These are phyloP conservation scores for Phycomyces blakesleeanus DNA, from an alignment of 192 early-diverging fungal species.

Conservation along the genomic window DNA sequence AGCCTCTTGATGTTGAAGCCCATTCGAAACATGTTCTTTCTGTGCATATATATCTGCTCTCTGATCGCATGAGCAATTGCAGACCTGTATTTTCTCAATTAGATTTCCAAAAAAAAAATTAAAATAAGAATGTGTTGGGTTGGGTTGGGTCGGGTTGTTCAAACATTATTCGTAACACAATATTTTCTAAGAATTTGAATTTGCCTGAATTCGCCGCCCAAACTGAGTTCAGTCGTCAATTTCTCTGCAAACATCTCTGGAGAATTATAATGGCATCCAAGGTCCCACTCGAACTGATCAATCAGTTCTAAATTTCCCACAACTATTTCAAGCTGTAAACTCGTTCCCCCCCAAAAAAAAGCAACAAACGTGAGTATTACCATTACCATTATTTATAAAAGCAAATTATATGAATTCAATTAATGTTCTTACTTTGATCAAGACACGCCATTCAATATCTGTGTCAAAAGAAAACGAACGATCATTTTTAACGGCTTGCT, in stretches of 20 bases:
- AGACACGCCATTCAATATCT: not conserved
- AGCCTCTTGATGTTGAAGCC: conserved; percentile 70
- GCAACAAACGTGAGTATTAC: too few species aligned
- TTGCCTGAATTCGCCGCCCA: conserved; percentile 85
- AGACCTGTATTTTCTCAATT: conserved; percentile 46
- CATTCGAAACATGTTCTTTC: conserved; percentile 78
- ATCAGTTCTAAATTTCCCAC: conserved; percentile 78
- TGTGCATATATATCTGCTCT: conserved; percentile 85
- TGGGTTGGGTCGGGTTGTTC: not conserved
- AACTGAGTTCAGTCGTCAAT: conserved; percentile 68
- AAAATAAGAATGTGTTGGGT: too few species aligned
- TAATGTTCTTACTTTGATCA: conserved; percentile 12
- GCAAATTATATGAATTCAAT: conserved; percentile 2
- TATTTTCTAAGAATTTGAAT: not conserved
- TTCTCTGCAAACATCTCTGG: conserved; percentile 86
- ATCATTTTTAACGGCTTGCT: not conserved
- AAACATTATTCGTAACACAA: not conserved
- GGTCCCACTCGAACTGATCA: conserved; percentile 97
- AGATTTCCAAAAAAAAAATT: not conserved
- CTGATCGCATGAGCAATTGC: conserved; percentile 89
- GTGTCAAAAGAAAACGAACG: not conserved
- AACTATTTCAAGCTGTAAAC: conserved; percentile 80
- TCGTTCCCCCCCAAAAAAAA: too few species aligned
- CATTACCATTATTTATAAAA: too few species aligned
- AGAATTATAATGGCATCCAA: conserved; percentile 64